Percentiles rank a stretch among this genome's conserved stretches.
Evolutionary conservation across 2,329 filamentous ascomycete genomes (phyloP).

Genomic region (Fusarium denticulatum): DNA sequence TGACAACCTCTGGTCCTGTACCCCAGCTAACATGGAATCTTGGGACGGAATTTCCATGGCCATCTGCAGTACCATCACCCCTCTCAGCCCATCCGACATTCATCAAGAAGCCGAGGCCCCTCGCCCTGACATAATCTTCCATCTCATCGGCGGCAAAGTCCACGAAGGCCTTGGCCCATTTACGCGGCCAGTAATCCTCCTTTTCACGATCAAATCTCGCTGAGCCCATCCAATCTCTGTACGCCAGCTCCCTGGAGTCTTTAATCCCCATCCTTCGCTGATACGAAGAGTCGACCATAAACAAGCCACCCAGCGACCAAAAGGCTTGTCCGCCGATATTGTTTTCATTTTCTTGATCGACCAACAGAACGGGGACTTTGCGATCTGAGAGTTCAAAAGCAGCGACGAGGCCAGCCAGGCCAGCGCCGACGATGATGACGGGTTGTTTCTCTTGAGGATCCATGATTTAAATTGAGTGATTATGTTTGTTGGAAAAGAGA

Average conservation of each 20-base stretch:
- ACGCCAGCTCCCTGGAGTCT: slow-evolving; percentile 65
- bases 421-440: slow-evolving; percentile 67
- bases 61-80: slow-evolving; percentile 63
- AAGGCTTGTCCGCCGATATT: slow-evolving; percentile 71
- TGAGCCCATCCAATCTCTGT: slow-evolving; percentile 68
- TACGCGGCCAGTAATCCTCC: slow-evolving; percentile 67
- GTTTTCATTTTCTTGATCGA: slow-evolving; percentile 67
- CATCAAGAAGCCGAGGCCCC: slow-evolving; percentile 62
- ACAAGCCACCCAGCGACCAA: slow-evolving; percentile 71
- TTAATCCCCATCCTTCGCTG: slow-evolving; percentile 68
- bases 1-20: slow-evolving; percentile 67
- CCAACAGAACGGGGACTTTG: slow-evolving; percentile 59
- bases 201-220: slow-evolving; percentile 66
- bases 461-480: slow-evolving; percentile 4
- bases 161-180: slow-evolving; percentile 72
- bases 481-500: not conserved
- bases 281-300: slow-evolving; percentile 66
- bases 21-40: slow-evolving; percentile 72
- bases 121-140: slow-evolving; percentile 65
- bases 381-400: slow-evolving; percentile 65
- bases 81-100: slow-evolving; percentile 71
- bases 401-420: slow-evolving; percentile 68
- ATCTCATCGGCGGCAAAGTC: slow-evolving; percentile 68
- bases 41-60: slow-evolving; percentile 71
- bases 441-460: slow-evolving; percentile 37